Conservation (phyloP, 306 rosid genomes). For the Cyclanthera cordifolia region DNA sequence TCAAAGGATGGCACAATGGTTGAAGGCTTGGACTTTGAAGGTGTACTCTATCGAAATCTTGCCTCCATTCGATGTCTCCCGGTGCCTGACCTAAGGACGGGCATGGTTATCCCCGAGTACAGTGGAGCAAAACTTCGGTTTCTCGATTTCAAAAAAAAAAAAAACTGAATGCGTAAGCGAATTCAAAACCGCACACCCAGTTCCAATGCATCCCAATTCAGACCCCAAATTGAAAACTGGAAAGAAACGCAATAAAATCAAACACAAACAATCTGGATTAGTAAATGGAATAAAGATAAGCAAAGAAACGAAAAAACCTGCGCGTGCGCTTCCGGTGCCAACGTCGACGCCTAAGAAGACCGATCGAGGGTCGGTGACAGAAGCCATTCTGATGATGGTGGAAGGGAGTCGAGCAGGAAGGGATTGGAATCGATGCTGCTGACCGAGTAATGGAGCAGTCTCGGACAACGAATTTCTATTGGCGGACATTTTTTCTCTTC, state of each 20-base stretch:
- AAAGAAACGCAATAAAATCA: conserved; percentile 1
- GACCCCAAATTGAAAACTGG: not conserved
- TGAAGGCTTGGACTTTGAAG: too few species aligned
- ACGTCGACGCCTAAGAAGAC: conserved; percentile 87
- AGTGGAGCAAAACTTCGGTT: too few species aligned
- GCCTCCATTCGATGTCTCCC: too few species aligned
- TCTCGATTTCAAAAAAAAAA: too few species aligned
- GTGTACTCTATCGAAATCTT: too few species aligned
- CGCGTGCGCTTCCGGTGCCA: conserved; percentile 94
- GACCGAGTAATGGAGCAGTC: conserved; percentile 22
- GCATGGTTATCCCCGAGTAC: too few species aligned
- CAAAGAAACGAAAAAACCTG: conserved; percentile 31
- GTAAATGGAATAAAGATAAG: not conserved
- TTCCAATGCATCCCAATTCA: not conserved
- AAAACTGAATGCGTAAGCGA: not conserved
- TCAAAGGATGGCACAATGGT: too few species aligned
- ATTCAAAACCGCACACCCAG: not conserved
- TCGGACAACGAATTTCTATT: conserved; percentile 23
- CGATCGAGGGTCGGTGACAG: conserved; percentile 23
- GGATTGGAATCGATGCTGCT: conserved; percentile 11
- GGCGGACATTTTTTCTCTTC: conserved; percentile 19
- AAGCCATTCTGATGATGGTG: conserved; percentile 38
- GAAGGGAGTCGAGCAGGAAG: conserved; percentile 13
- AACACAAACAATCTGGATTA: not conserved
- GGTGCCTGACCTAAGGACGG: too few species aligned